These are phyloP conservation scores for Mortierella sp. DNA, from an alignment of 371 early-diverging fungal species.

Conservation along the genomic window DNA sequence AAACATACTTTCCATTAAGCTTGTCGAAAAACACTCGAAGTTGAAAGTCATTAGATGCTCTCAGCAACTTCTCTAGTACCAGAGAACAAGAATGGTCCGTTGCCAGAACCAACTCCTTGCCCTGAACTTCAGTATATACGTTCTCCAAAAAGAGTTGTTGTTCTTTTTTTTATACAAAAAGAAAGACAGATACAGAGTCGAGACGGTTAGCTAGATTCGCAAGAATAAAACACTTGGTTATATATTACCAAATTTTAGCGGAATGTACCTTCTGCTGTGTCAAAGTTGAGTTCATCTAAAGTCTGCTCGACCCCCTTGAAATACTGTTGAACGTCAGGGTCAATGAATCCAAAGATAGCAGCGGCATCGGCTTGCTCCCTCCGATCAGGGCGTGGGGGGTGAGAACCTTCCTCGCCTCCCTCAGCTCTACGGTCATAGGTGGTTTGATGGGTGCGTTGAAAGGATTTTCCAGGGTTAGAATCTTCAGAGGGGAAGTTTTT, in stretches of 20 bases:
- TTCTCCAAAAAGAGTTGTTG: constrained; percentile 80
- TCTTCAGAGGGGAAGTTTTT: background rate
- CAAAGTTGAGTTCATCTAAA: constrained; percentile 77
- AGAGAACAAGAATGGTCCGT: constrained; percentile 84
- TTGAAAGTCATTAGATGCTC: constrained; percentile 78
- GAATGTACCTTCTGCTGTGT: constrained; percentile 74
- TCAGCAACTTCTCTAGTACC: constrained; percentile 84
- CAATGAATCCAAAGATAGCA: constrained; percentile 74
- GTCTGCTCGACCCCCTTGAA: constrained; percentile 81
- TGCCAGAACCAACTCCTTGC: constrained; percentile 79
- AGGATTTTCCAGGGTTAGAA: constrained; percentile 31
- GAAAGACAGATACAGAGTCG: no score
- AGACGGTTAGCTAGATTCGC: background rate
- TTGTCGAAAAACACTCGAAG: constrained; percentile 78
- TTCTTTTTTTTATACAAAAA: constrained; percentile 55
- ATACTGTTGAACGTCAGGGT: constrained; percentile 77
- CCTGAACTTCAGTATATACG: constrained; percentile 82
- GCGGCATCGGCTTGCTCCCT: constrained; percentile 51
- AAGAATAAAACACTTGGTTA: background rate
- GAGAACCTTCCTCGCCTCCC: constrained; percentile 23
- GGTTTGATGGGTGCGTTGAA: constrained; percentile 33
- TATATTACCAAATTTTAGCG: background rate
- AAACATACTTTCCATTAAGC: constrained; percentile 71
- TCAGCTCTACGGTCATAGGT: constrained; percentile 35
- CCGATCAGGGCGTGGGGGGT: constrained; percentile 37